Evolutionary conservation across 2,329 filamentous ascomycete species (phyloP), one percentile per base, ranked within the genome.

Genomic region (Colletotrichum cereale): DNA sequence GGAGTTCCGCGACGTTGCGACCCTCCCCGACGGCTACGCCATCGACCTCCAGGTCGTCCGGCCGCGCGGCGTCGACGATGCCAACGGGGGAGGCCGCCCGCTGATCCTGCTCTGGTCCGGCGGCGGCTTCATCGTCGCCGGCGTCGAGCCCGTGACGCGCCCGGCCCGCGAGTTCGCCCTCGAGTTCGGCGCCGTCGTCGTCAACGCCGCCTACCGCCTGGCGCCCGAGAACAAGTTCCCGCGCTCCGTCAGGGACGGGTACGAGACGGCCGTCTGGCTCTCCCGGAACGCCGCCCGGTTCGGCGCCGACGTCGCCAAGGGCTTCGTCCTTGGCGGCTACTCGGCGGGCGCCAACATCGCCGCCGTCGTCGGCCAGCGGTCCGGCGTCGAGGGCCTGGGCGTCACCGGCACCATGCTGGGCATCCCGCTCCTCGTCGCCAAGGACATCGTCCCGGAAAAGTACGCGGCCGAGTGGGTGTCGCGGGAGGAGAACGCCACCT

Each of bases 281-380:
- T 63, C 87, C 7, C 75, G 79, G 11, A 82, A 68, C 21, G 65
- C 69, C 3, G 21, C 53, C 2, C 65, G 58, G 16, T 71, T 53
- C 24, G 69, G 69, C 16, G 53, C 82, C 1, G 80, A 86, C 58
- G 80, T 86, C 2, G 70, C 76, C 5, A 80, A 79, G 63, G 86
- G 85, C 11, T 85, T 88, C 72, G 79, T 87, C n/a, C 75, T 88
- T 0, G 84, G 85, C 11, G 86, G 86, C 24, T 84, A 82, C 6
- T 86, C 84, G 2, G 86, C 86, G 0, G 86, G 86, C 5, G 86
- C 84, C n/a, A 87, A 87, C 74, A 82, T 88, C 66, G 81, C 85
- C 0, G 82, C 83, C 0, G 84, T 84, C 0, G 79, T 87, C 0
- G 80, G 84, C 0, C 82, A 86, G 63, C 73, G 83, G 0, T 80